Base-by-base conservation (phyloP, 257 asterid species). In the Solanum rostratum region DNA sequence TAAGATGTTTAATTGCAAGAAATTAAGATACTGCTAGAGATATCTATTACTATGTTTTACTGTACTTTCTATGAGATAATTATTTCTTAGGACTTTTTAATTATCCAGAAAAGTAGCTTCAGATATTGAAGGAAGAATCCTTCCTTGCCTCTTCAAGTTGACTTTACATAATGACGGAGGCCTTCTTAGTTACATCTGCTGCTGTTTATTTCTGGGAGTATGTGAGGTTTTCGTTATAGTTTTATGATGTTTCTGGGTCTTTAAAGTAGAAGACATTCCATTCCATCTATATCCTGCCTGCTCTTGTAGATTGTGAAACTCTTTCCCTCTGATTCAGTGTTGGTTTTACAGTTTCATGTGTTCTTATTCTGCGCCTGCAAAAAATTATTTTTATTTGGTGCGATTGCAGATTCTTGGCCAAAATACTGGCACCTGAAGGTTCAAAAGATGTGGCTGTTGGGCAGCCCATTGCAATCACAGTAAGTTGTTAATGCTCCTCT, bases 371-470 rank as follows among this genome's bases (percentile, higher is more conserved):
- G 3, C 84, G 12, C 55, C 65, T 60, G 0, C 81, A 46, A 50
- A 78, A 50, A 27, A 10, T 15, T 78, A 29, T 50, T 78, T 78
- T 50, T 50, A 50, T 29, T 53, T 50, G 82, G 18, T 50, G 37
- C 10, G 24, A 8, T 10, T 89, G 83, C 92, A 97, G 99, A 88
- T 97, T 83, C 91, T 87, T 97, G 91, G 99, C 99, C 84, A 97
- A 92, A 90, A 93, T 95, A 86, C 80, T 97, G 90, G 97, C 92
- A 81, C 97, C 98, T 80, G 99, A 94, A 86, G 99, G 99, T 85
- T 92, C 99, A 87, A 94, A 90, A 86, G 99, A 94, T 62, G 97
- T 97, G 74, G 92, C 95, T 82, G 99, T 95, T 84, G 99, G 99
- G 80, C 96, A 88, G 89, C 97, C 97, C 55, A 95, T 95, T 91